Base-by-base conservation (phyloP, 768 basidiomycete species). In the Pulveroboletus sp. region DNA sequence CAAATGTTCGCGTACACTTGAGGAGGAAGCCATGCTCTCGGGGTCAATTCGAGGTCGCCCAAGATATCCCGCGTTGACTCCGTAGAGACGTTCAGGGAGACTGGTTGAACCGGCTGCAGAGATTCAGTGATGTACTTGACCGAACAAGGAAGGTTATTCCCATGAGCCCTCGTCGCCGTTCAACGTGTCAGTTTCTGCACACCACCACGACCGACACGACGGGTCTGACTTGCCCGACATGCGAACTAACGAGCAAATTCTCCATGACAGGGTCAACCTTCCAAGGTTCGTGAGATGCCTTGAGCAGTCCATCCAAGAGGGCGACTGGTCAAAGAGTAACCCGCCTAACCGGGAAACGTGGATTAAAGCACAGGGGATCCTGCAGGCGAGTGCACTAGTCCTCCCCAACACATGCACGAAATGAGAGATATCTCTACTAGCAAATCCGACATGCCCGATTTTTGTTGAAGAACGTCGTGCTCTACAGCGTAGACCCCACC, bases 261-360 rank as follows among this genome's bases (percentile, higher is more conserved):
- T 58, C 33, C 86, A 86, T 50, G 83, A 89, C 69, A 76, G 79
- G 56, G 78, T 89, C 11, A 89, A 89, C 65, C 71, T 89, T 8
- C 67, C 69, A 9, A 75, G 84, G 43, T 74, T 89, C 7, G 65
- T 89, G 5, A 73, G 76, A 39, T 65, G 81, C 48, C 74, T 90
- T 0, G 84, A 89, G 50, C 79, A 77, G 57, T 72, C 76, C 9
- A 66, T 78, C 0, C 67, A 66, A 18, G 62, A 67, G 11, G 65
- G 60, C 55, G 49, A 72, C 46, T 69, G 73, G 73, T 61, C 56
- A 9, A 60, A 64, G 46, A 58, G 60, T n/a, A 51, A 44, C 43
- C 44, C 58, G 1, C 53, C 59, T 7, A 59, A 50, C 42, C 62
- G 61, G 33, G 59, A 66, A 44, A 66, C 71, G 0, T 84, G 81